phyloP scores from a whole-genome alignment of 768 basidiomycete species.

The Lyophyllum atratum region DNA sequence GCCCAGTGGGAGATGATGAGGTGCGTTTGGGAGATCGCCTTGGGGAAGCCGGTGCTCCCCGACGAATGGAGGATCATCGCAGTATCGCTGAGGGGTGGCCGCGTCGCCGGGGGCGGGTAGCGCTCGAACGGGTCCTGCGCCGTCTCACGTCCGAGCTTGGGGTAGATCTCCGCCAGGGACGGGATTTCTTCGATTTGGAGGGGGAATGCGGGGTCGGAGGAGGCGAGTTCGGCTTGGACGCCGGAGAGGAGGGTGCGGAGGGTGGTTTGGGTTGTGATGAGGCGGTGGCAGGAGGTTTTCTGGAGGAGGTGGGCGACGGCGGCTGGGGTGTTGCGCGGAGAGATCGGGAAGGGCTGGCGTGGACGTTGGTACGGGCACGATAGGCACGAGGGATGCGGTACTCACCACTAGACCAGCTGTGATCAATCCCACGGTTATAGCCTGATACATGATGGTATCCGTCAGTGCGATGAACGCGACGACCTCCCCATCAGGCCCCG shows the following conservation, averaged over 20 bases:
- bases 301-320: conserved; percentile 37
- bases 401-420: conserved; percentile 19
- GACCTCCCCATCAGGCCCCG: conserved; percentile 20
- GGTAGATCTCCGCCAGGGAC: conserved; percentile 13
- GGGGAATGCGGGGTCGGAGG: conserved; percentile 10
- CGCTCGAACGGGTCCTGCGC: conserved; percentile 5
- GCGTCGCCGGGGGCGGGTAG: conserved; percentile 9
- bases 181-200: conserved; percentile 33
- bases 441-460: conserved; percentile 33
- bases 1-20: conserved; percentile 21
- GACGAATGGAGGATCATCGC: conserved; percentile 36
- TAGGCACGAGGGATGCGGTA: not conserved
- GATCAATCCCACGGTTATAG: conserved; percentile 32
- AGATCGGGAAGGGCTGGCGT: conserved; percentile 18
- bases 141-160: conserved; percentile 18
- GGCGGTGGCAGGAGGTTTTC: conserved; percentile 36
- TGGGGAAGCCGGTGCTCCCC: conserved; percentile 39
- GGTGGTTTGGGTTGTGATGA: conserved; percentile 35
- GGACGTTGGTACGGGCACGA: not conserved
- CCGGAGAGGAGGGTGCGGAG: conserved; percentile 30
- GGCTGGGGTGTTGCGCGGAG: conserved; percentile 37
- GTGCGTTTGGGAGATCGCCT: conserved; percentile 30
- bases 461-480: conserved; percentile 30
- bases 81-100: conserved; percentile 10
- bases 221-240: conserved; percentile 22